These are phyloP conservation scores for Monosporascus sp. DNA, from an alignment of 2,329 filamentous ascomycete species.

Conservation along the genomic window DNA sequence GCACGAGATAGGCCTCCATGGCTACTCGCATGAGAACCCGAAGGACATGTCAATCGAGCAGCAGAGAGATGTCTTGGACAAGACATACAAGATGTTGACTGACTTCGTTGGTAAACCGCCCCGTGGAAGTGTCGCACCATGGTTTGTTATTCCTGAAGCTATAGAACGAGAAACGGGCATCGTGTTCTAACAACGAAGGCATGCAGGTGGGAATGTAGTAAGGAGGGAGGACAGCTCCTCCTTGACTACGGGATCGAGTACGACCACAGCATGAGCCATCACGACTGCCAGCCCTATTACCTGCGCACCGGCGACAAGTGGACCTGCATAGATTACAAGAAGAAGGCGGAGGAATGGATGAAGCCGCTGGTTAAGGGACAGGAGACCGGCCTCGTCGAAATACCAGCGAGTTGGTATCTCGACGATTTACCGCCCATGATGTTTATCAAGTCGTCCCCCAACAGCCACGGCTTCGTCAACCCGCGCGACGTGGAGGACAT, in stretches of 20 bases:
- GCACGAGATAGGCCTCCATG: constrained; percentile 60
- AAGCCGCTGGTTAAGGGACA: constrained; percentile 55
- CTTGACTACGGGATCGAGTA: constrained; percentile 65
- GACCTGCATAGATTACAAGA: constrained; percentile 63
- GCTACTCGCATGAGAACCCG: constrained; percentile 71
- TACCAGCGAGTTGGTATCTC: constrained; percentile 61
- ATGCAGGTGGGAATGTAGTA: constrained; percentile 60
- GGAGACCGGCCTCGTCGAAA: constrained; percentile 60
- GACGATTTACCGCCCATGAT: constrained; percentile 65
- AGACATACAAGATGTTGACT: constrained; percentile 66
- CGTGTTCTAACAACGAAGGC: neutral
- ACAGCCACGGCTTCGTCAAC: constrained; percentile 58
- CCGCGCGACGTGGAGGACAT: constrained; percentile 58
- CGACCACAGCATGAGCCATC: constrained; percentile 61
- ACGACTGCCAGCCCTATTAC: constrained; percentile 62
- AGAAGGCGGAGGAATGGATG: constrained; percentile 61
- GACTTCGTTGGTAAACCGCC: constrained; percentile 69
- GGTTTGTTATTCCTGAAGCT: constrained; percentile 25
- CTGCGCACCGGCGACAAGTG: constrained; percentile 58
- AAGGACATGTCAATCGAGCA: constrained; percentile 68
- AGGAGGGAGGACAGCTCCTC: constrained; percentile 61
- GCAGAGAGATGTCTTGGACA: constrained; percentile 68
- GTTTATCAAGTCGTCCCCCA: constrained; percentile 63
- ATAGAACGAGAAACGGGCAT: neutral
- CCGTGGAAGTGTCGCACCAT: constrained; percentile 66